Evolutionary conservation across 192 early-diverging fungal species (phyloP).

Genomic region (Linnemannia elongata): DNA sequence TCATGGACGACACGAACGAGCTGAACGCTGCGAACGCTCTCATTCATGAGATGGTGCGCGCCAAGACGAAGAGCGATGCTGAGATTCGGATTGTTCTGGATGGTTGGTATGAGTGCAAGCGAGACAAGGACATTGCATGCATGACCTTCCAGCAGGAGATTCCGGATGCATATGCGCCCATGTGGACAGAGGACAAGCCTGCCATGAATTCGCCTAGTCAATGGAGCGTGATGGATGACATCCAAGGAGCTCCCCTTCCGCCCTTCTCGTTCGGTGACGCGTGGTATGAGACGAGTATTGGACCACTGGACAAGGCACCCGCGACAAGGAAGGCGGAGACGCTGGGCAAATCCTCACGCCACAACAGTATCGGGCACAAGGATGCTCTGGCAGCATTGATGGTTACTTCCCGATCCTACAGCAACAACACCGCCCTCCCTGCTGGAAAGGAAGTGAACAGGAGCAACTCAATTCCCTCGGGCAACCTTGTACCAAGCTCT

Average conservation of each 20-base stretch:
- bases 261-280: neutral
- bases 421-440: neutral
- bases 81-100: conserved; percentile 49
- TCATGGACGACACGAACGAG: conserved; percentile 55
- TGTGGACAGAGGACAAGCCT: conserved; percentile 17
- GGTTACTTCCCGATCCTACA: neutral
- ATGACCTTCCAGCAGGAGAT: conserved; percentile 30
- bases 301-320: conserved; percentile 37
- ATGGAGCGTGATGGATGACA: conserved; percentile 8
- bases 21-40: conserved; percentile 44
- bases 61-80: conserved; percentile 51
- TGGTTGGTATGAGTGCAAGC: conserved; percentile 55
- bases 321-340: neutral
- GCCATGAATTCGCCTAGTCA: conserved; percentile 15
- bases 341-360: conserved; percentile 20
- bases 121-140: conserved; percentile 38
- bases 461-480: neutral
- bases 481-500: neutral
- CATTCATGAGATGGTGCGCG: conserved; percentile 43
- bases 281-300: conserved; percentile 45
- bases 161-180: conserved; percentile 14
- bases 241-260: neutral
- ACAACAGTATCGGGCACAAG: conserved; percentile 25
- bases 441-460: neutral
- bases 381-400: neutral